Evolutionary conservation across 164 flowering plant species (phyloP).

Genomic region (Nelumbo lutea): DNA sequence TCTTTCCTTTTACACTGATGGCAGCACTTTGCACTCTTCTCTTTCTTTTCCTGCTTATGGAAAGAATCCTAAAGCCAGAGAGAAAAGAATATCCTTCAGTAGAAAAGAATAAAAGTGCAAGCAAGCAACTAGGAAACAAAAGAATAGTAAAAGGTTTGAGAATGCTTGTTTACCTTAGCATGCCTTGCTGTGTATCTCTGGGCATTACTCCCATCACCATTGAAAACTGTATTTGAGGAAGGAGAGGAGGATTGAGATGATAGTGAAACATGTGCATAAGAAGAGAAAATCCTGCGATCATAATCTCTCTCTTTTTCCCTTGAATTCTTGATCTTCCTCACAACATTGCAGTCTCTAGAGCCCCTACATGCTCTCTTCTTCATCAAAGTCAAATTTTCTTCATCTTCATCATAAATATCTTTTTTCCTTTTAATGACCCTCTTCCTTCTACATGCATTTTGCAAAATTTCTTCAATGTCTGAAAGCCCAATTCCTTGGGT

Average conservation of each 20-base stretch:
- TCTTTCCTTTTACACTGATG: slow-evolving; percentile 55
- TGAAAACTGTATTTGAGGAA: slow-evolving; percentile 8
- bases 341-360: slow-evolving; percentile 1
- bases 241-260: slow-evolving; percentile 18
- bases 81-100: neutral
- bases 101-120: neutral
- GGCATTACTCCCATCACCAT: slow-evolving; percentile 9
- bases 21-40: slow-evolving; percentile 18
- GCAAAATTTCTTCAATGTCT: slow-evolving; percentile 8
- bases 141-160: too few species aligned
- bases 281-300: slow-evolving; percentile 2
- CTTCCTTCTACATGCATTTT: slow-evolving; percentile 6
- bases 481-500: neutral
- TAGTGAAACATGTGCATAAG: slow-evolving; percentile 3
- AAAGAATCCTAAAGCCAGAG: slow-evolving; percentile 5
- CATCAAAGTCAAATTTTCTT: neutral
- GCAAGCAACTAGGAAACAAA: neutral
- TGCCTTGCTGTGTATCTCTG: slow-evolving; percentile 6
- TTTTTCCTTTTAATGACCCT: slow-evolving; percentile 4
- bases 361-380: slow-evolving; percentile 14
- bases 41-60: slow-evolving; percentile 12
- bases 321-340: neutral
- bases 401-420: slow-evolving; percentile 20
- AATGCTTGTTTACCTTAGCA: slow-evolving; percentile 12
- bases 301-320: slow-evolving; percentile 1